These are phyloP conservation scores for Leishmania tropica DNA, from an alignment of 208 protist species.

Conservation along the genomic window DNA sequence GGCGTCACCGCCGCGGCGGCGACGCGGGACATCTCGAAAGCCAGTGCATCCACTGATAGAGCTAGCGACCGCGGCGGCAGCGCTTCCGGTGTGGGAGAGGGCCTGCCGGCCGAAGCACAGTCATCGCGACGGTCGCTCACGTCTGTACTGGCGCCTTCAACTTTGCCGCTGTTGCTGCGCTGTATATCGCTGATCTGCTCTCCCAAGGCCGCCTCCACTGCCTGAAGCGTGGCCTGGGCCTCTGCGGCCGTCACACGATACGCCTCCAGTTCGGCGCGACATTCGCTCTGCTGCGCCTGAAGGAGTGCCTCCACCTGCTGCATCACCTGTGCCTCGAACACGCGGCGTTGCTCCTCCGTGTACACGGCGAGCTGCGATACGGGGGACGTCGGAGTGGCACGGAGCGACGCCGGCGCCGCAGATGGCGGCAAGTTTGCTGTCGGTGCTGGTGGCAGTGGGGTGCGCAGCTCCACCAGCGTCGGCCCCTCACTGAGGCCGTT, in stretches of 20 bases:
- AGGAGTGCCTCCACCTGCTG: conserved; percentile 25
- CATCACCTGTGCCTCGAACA: conserved; percentile 29
- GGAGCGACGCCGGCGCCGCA: not conserved
- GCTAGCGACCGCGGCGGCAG: not conserved
- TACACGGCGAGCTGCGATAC: not conserved
- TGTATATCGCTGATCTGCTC: conserved; percentile 7
- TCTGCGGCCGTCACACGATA: conserved; percentile 23
- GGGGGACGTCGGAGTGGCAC: not conserved
- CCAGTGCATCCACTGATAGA: conserved; percentile 6
- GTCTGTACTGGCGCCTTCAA: not conserved
- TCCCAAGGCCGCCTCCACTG: conserved; percentile 13
- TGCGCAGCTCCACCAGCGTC: not conserved
- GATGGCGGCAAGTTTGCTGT: not conserved
- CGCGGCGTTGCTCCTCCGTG: conserved; percentile 24
- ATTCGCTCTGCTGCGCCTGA: conserved; percentile 30
- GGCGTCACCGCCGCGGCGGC: conserved; percentile 2
- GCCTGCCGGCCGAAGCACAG: not conserved
- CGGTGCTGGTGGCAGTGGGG: not conserved
- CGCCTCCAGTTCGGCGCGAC: conserved; percentile 23
- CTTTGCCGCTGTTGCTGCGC: not conserved
- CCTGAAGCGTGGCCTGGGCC: conserved; percentile 23
- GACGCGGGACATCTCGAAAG: conserved; percentile 13
- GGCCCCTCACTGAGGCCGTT: not conserved
- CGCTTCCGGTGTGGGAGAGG: not conserved
- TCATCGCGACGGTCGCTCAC: not conserved